A percentile compares a stretch with the other conserved stretches of the same genome.
Conservation (phyloP, 768 basidiomycete genomes). For the Vishniacozyma victoriae region DNA sequence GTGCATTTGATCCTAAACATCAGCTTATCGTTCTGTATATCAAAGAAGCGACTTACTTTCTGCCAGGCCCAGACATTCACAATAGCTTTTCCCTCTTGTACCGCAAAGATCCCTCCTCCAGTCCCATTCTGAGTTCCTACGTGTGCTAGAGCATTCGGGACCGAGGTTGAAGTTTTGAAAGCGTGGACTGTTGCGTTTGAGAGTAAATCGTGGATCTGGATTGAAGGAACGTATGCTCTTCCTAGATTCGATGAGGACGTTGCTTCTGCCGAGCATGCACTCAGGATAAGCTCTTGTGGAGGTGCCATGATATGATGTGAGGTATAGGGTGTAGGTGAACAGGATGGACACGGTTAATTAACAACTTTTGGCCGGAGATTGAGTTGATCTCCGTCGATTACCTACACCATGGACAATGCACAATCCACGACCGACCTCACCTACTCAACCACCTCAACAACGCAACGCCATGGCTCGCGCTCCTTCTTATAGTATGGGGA, state of each 20-base stretch:
- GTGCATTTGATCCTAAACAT: slow-evolving; percentile 74
- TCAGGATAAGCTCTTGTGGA: slow-evolving; percentile 43
- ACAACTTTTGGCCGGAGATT: too few relatives aligned
- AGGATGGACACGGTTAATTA: too few relatives aligned
- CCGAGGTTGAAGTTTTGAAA: slow-evolving; percentile 76
- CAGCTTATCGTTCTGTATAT: neutral
- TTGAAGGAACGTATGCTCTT: slow-evolving; percentile 43
- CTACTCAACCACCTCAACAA: too few relatives aligned
- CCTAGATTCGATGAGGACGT: slow-evolving; percentile 14
- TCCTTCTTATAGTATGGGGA: too few relatives aligned
- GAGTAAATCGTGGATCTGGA: slow-evolving; percentile 74
- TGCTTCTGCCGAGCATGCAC: slow-evolving; percentile 31
- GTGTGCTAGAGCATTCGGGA: slow-evolving; percentile 61
- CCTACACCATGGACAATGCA: too few relatives aligned
- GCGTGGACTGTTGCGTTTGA: slow-evolving; percentile 48
- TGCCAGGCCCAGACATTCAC: slow-evolving; percentile 89
- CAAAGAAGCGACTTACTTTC: slow-evolving; percentile 58
- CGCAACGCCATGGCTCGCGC: too few relatives aligned
- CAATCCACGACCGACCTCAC: too few relatives aligned
- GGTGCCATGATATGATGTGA: too few relatives aligned
- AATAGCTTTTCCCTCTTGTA: slow-evolving; percentile 81
- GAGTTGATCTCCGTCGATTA: too few relatives aligned
- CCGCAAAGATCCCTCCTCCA: slow-evolving; percentile 78
- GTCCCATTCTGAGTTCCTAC: slow-evolving; percentile 63
- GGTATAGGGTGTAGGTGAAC: too few relatives aligned